phyloP scores from a whole-genome alignment of 257 asterid genomes.

The Solanum lycopersicoides region DNA sequence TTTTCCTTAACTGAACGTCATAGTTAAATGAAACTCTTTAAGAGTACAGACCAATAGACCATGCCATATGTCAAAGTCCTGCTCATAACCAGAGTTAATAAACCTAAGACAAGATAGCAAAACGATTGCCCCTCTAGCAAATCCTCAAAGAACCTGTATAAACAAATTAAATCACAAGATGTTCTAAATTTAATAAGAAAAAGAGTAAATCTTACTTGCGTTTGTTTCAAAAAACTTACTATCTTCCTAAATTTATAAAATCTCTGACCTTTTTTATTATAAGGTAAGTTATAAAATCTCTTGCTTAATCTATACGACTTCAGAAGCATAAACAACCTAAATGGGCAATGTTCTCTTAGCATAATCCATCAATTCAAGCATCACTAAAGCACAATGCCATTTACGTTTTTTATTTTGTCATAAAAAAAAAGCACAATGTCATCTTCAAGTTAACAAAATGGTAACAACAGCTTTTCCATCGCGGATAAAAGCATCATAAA shows the following conservation, averaged over 20 bases:
- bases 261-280: neutral
- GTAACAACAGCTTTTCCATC: neutral
- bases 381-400: neutral
- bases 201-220: neutral
- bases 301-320: neutral
- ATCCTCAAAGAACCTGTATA: neutral
- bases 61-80: neutral
- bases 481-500: neutral
- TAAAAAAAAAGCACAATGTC: neutral
- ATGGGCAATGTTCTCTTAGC: neutral
- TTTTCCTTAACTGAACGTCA: neutral
- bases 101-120: neutral
- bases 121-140: neutral
- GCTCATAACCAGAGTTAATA: neutral
- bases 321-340: neutral
- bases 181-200: neutral
- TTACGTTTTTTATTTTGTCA: too few relatives aligned
- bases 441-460: neutral
- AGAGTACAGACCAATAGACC: neutral
- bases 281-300: neutral
- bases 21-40: neutral
- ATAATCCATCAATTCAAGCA: neutral
- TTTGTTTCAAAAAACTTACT: neutral
- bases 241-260: neutral
- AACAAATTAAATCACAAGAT: neutral